phyloP scores from a whole-genome alignment of 179 eudicot species.

The Drosera spatulata region DNA sequence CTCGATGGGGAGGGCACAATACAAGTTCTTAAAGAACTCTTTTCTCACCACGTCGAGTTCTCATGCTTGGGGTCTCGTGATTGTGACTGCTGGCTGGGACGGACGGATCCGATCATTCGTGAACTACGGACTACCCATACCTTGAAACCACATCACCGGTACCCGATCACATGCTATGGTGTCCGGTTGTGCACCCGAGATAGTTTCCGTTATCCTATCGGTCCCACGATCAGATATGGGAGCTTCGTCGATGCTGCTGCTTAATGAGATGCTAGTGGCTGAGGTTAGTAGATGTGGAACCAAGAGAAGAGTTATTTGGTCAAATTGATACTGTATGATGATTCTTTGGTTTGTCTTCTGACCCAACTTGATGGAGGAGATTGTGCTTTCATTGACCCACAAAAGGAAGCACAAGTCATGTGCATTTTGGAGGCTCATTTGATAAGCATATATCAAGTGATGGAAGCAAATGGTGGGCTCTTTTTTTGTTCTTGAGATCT shows the following conservation, averaged over 20 bases:
- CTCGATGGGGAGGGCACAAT: constrained; percentile 47
- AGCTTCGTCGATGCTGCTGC: not conserved
- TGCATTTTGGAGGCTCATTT: not conserved
- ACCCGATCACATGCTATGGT: constrained; percentile 1
- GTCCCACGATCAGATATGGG: not conserved
- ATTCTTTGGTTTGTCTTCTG: not conserved
- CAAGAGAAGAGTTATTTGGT: too few species aligned
- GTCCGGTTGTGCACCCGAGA: not conserved
- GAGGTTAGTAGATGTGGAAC: constrained; percentile 1
- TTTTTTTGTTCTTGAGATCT: too few species aligned
- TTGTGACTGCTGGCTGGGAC: constrained; percentile 90
- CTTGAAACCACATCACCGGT: constrained; percentile 1
- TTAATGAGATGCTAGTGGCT: not conserved
- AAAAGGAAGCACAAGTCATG: not conserved
- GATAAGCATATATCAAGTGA: too few species aligned
- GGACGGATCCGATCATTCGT: constrained; percentile 78
- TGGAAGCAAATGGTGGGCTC: too few species aligned
- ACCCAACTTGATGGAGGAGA: not conserved
- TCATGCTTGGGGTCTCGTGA: constrained; percentile 87
- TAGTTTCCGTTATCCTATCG: not conserved
- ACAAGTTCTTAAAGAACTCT: constrained; percentile 52
- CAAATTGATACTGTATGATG: too few species aligned
- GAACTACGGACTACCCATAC: constrained; percentile 76
- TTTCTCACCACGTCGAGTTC: constrained; percentile 46
- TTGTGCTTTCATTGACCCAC: not conserved